phyloP scores from a whole-genome alignment of 257 asterid genomes.

The Knoxia roxburghii region DNA sequence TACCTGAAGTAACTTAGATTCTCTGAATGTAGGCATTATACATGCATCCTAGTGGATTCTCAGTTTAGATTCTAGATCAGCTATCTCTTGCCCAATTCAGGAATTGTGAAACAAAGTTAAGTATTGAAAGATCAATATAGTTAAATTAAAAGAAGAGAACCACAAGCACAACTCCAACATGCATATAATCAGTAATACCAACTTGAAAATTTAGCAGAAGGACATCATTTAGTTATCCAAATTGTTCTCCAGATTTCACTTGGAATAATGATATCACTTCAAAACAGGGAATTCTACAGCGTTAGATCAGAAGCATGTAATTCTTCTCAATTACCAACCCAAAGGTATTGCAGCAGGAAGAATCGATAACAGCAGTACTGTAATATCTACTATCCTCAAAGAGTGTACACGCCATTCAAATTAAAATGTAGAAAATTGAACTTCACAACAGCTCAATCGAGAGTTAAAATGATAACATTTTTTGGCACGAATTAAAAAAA shows the following conservation, averaged over 20 bases:
- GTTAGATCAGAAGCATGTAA: not conserved
- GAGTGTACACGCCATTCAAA: not conserved
- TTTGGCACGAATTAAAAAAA: too few relatives aligned
- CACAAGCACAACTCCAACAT: not conserved
- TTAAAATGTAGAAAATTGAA: not conserved
- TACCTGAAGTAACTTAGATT: not conserved
- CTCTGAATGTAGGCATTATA: not conserved
- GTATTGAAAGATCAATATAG: not conserved
- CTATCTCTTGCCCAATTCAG: not conserved
- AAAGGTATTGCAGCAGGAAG: not conserved
- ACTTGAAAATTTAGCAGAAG: not conserved
- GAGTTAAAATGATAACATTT: not conserved
- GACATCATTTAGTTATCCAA: too few relatives aligned
- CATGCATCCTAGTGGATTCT: not conserved
- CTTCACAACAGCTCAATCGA: not conserved
- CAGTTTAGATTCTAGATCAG: too few relatives aligned
- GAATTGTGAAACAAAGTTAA: too few relatives aligned
- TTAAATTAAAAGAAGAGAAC: not conserved
- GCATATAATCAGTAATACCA: not conserved
- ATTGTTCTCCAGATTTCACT: not conserved
- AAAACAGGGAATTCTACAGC: not conserved
- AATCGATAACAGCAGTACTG: not conserved
- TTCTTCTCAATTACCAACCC: not conserved
- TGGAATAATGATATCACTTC: not conserved
- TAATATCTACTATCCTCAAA: not conserved